Evolutionary conservation across 1,284 basidiomycete species (phyloP), one percentile per base, ranked within the genome.

Genomic region (Ceratobasidium sp.): DNA sequence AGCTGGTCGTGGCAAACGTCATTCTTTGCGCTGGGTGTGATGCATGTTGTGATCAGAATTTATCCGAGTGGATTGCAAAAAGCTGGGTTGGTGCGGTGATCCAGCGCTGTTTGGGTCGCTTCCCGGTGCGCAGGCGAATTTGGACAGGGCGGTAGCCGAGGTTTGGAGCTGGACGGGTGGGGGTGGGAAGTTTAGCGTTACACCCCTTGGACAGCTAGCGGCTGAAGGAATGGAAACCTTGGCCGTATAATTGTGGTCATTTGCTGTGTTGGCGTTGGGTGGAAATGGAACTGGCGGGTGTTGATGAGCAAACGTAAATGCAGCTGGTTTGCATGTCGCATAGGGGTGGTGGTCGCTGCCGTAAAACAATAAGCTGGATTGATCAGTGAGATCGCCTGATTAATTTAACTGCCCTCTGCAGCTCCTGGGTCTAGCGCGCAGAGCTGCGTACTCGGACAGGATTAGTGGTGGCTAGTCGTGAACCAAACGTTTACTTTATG

Each of bases 11-110:
- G n/a, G n/a, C n/a, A n/a, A n/a, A n/a, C n/a, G n/a, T n/a, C n/a
- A n/a, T n/a, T 82, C n/a, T 83, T 83, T 81, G 81, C 83, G 1
- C 79, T 80, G 0, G 83, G 83, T 19, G 66, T 78, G 80, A 27
- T 75, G 78, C 81, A 9, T 83, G 82, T 74, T 79, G 74, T 66
- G 75, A 19, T 46, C 73, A 62, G 51, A 71, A 46, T 66, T 69
- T 27, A 22, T 69, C 62, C n/a, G 69, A 69, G n/a, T n/a, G n/a
- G n/a, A 34, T 58, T 54, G 59, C 61, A 3, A 14, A 29, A 39
- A 62, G 24, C 82, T 78, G 0, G 65, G 77, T 0, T 83, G 83
- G 82, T 83, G 82, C 76, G 76, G 73, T 59, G 79, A 83, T 74
- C 65, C 75, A 7, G 64, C 66, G 2, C 77, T 83, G 19, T 77